Percentiles rank a stretch among this genome's conserved stretches.
These are phyloP conservation scores for Pseudognaphalium luteoalbum DNA, from an alignment of 129 eudicot genomes.

Conservation along the genomic window DNA sequence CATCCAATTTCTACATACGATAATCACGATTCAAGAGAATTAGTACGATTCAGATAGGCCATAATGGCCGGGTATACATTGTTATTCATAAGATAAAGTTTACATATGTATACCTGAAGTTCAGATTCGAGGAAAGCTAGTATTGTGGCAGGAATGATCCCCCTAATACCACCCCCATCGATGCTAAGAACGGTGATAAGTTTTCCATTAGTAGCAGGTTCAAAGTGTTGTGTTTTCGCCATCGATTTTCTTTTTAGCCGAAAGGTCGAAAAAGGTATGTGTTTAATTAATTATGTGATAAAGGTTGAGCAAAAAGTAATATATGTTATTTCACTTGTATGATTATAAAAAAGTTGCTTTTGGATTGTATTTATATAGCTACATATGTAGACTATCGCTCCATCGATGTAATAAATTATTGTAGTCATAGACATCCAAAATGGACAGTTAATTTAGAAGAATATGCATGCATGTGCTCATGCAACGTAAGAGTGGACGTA, in stretches of 20 bases:
- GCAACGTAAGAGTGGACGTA: no score
- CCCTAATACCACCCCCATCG: slow-evolving; percentile 68
- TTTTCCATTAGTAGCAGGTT: slow-evolving; percentile 32
- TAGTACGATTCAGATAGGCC: background rate
- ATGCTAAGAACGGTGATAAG: slow-evolving; percentile 57
- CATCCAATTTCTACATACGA: slow-evolving; percentile 50
- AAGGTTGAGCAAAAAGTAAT: no score
- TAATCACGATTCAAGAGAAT: background rate
- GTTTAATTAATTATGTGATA: no score
- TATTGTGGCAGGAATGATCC: slow-evolving; percentile 55
- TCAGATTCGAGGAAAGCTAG: slow-evolving; percentile 54
- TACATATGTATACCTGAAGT: slow-evolving; percentile 38
- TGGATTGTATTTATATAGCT: background rate
- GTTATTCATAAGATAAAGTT: background rate
- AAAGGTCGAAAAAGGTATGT: no score
- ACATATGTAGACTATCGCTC: background rate
- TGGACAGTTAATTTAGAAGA: no score
- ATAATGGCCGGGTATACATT: background rate
- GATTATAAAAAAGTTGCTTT: background rate
- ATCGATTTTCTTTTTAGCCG: background rate
- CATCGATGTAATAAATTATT: no score
- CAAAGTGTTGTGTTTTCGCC: slow-evolving; percentile 16
- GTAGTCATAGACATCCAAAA: no score
- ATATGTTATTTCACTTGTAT: background rate
- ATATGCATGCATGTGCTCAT: no score